A percentile compares a stretch with the other conserved stretches of the same genome.
Conservation (phyloP, 371 early-diverging fungal species). For the Nematocida ironsii region DNA sequence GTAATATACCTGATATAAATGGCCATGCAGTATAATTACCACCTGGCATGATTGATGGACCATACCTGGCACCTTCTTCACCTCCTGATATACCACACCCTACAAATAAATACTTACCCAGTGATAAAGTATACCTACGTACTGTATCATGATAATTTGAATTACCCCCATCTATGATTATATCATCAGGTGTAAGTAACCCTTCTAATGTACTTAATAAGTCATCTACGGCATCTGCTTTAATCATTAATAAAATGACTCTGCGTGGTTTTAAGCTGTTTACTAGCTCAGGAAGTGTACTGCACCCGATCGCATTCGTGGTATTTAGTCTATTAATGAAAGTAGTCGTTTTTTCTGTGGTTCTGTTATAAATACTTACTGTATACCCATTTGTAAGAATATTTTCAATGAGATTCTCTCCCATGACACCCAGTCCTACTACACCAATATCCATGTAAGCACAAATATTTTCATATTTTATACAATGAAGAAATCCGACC, state of each 20-base stretch:
- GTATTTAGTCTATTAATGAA: constrained; percentile 71
- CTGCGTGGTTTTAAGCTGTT: constrained; percentile 83
- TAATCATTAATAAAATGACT: constrained; percentile 90
- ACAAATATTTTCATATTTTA: constrained; percentile 34
- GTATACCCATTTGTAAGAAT: constrained; percentile 88
- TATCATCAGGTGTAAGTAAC: constrained; percentile 80
- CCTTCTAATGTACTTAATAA: constrained; percentile 83
- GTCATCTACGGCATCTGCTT: constrained; percentile 93
- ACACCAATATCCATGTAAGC: constrained; percentile 80
- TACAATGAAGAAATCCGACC: neutral
- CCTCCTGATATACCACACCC: constrained; percentile 98
- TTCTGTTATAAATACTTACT: constrained; percentile 82
- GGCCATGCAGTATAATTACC: constrained; percentile 84
- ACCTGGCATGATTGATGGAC: constrained; percentile 96
- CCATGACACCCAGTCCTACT: constrained; percentile 98
- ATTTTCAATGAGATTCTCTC: constrained; percentile 93
- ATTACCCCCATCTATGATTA: constrained; percentile 97
- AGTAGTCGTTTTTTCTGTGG: constrained; percentile 83
- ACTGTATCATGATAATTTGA: constrained; percentile 93
- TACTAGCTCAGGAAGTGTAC: constrained; percentile 83
- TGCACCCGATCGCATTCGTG: constrained; percentile 75
- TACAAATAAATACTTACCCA: constrained; percentile 74
- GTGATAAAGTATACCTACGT: constrained; percentile 73
- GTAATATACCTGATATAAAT: constrained; percentile 78
- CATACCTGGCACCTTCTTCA: constrained; percentile 95